Percentiles rank a stretch among this genome's conserved stretches.
These are phyloP conservation scores for Metarhizium anisopliae DNA, from an alignment of 2,329 filamentous ascomycete species.

Conservation along the genomic window DNA sequence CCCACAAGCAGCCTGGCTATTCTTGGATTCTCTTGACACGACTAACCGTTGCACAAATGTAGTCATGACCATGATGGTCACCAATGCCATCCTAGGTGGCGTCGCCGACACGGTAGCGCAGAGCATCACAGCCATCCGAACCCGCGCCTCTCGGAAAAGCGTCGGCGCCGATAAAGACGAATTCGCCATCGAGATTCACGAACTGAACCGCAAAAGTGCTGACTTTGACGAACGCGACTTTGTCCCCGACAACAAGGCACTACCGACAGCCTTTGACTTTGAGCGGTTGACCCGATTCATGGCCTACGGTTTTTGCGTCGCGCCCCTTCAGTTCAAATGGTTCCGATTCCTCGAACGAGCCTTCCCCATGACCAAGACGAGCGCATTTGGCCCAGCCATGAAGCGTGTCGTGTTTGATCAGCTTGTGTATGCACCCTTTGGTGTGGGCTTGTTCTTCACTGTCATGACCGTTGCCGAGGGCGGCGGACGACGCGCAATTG, in stretches of 20 bases:
- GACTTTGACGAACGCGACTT: slow-evolving; percentile 54
- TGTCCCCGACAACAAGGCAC: slow-evolving; percentile 49
- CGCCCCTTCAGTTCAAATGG: slow-evolving; percentile 92
- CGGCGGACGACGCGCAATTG: slow-evolving; percentile 70
- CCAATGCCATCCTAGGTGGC: slow-evolving; percentile 90
- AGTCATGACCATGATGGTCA: slow-evolving; percentile 98
- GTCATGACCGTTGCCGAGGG: slow-evolving; percentile 96
- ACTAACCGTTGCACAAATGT: slow-evolving; percentile 5
- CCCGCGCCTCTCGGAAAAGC: slow-evolving; percentile 55
- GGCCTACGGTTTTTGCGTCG: slow-evolving; percentile 95
- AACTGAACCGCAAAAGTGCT: slow-evolving; percentile 74
- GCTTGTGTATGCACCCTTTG: slow-evolving; percentile 83
- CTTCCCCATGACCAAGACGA: slow-evolving; percentile 77
- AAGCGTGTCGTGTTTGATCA: slow-evolving; percentile 92
- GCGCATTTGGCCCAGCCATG: slow-evolving; percentile 66
- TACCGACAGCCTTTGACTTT: slow-evolving; percentile 86
- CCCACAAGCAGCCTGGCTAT: not conserved
- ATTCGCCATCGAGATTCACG: slow-evolving; percentile 79
- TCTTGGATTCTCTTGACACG: not conserved
- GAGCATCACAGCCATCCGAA: slow-evolving; percentile 74
- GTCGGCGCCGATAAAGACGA: slow-evolving; percentile 55
- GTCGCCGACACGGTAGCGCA: slow-evolving; percentile 96
- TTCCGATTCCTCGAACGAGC: slow-evolving; percentile 73
- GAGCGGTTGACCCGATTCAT: slow-evolving; percentile 92
- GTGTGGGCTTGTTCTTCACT: slow-evolving; percentile 82